Evolutionary conservation across 164 flowering plant species (phyloP).

Genomic region (Liquidambar formosana): DNA sequence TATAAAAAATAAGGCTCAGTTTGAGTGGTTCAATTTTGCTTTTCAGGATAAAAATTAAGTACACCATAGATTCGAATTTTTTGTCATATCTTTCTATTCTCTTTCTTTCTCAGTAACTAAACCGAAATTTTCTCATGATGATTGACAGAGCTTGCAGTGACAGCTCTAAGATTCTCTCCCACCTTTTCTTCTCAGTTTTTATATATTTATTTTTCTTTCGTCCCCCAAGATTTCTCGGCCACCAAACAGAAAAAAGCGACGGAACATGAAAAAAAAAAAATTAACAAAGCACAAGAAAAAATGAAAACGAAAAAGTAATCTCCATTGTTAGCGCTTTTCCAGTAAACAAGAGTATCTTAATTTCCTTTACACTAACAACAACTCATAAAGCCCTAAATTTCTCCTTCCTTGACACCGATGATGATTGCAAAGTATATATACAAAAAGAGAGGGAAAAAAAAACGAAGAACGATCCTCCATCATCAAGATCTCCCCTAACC

Average conservation of each 20-base stretch:
- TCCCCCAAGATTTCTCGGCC: not conserved
- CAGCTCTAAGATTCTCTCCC: no score
- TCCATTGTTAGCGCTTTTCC: conserved; percentile 5
- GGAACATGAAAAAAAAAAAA: not conserved
- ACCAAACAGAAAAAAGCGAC: conserved; percentile 7
- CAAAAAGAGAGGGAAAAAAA: conserved; percentile 10
- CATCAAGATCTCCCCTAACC: not conserved
- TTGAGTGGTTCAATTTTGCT: no score
- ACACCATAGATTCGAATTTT: no score
- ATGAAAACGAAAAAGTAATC: not conserved
- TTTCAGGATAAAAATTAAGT: no score
- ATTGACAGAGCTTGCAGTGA: no score
- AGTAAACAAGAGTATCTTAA: not conserved
- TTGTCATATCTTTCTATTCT: no score
- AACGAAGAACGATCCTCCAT: not conserved
- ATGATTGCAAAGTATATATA: conserved; percentile 9
- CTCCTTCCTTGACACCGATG: not conserved
- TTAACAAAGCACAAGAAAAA: not conserved
- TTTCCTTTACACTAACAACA: not conserved
- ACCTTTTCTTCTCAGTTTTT: no score
- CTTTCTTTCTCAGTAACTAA: not conserved
- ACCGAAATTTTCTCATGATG: not conserved
- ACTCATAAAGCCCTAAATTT: not conserved
- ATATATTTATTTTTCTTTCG: not conserved
- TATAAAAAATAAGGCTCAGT: no score